phyloP scores from a whole-genome alignment of 2,329 filamentous ascomycete genomes.

The Aspergillus versicolor region DNA sequence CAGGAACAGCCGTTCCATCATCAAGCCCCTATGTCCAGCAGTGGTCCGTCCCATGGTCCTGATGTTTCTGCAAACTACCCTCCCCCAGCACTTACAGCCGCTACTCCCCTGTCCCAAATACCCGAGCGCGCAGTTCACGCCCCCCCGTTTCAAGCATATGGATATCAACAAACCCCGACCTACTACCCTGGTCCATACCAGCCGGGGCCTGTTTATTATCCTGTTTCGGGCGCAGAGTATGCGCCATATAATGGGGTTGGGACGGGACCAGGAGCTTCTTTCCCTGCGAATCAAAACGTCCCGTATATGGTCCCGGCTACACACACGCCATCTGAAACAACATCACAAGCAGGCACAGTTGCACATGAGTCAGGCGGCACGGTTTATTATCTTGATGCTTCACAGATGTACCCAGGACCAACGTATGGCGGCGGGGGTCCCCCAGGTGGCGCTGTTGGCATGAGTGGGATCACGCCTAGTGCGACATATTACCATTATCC shows the following conservation, averaged over 20 bases:
- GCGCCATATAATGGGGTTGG: slow-evolving; percentile 43
- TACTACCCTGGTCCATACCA: slow-evolving; percentile 61
- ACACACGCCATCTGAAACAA: slow-evolving; percentile 33
- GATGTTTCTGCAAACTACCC: slow-evolving; percentile 60
- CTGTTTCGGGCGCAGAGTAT: slow-evolving; percentile 45
- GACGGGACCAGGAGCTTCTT: slow-evolving; percentile 53
- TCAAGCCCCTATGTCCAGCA: slow-evolving; percentile 78
- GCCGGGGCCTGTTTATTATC: slow-evolving; percentile 69
- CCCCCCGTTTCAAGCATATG: slow-evolving; percentile 79
- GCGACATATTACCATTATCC: slow-evolving; percentile 51
- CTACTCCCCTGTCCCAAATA: slow-evolving; percentile 85
- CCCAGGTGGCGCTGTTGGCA: slow-evolving; percentile 61
- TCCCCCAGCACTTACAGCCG: slow-evolving; percentile 57
- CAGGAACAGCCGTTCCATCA: slow-evolving; percentile 89
- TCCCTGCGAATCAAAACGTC: slow-evolving; percentile 54
- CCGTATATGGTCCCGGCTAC: slow-evolving; percentile 35
- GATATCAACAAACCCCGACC: slow-evolving; percentile 57
- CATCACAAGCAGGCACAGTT: slow-evolving; percentile 56
- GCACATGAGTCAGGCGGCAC: slow-evolving; percentile 93
- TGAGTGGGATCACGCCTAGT: slow-evolving; percentile 73
- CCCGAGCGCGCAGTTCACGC: slow-evolving; percentile 91
- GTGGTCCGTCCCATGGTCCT: slow-evolving; percentile 55
- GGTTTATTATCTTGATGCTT: slow-evolving; percentile 88
- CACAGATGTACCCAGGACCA: slow-evolving; percentile 60
- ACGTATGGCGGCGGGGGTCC: slow-evolving; percentile 47